phyloP scores from a whole-genome alignment of 2,329 filamentous ascomycete genomes.

The Fusarium caatingaense region DNA sequence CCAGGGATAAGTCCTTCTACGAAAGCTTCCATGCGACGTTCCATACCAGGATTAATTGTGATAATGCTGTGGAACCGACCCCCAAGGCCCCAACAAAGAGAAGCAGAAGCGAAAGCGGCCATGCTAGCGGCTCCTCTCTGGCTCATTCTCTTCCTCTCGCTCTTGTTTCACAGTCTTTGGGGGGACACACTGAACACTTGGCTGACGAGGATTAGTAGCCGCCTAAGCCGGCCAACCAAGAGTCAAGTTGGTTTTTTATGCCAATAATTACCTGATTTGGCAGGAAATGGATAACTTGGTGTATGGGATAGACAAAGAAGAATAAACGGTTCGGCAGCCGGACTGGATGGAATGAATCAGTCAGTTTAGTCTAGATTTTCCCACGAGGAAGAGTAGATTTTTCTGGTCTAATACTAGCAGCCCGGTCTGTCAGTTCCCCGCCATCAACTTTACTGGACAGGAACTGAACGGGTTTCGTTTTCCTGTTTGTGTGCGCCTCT shows the following conservation, averaged over 20 bases:
- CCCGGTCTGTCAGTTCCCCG: too few relatives aligned
- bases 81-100: conserved; percentile 17
- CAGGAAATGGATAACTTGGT: not conserved
- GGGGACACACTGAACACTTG: conserved; percentile 4
- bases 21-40: conserved; percentile 45
- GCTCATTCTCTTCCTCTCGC: not conserved
- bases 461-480: conserved; percentile 13
- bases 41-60: conserved; percentile 30
- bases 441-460: not conserved
- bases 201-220: conserved; percentile 31
- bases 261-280: conserved; percentile 22
- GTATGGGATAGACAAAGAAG: conserved; percentile 17
- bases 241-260: not conserved
- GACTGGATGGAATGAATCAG: conserved; percentile 39
- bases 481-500: conserved; percentile 14
- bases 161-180: conserved; percentile 20
- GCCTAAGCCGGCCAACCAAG: conserved; percentile 22
- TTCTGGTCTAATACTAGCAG: not conserved
- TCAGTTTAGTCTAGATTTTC: not conserved
- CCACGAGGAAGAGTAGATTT: not conserved
- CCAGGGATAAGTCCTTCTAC: conserved; percentile 34
- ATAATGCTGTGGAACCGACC: conserved; percentile 26
- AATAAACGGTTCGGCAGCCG: conserved; percentile 30
- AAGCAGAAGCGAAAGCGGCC: not conserved
- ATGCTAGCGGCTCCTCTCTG: not conserved